Evolutionary conservation across 495 filamentous ascomycete species (phyloP).

Genomic region (Copromyces sp.): DNA sequence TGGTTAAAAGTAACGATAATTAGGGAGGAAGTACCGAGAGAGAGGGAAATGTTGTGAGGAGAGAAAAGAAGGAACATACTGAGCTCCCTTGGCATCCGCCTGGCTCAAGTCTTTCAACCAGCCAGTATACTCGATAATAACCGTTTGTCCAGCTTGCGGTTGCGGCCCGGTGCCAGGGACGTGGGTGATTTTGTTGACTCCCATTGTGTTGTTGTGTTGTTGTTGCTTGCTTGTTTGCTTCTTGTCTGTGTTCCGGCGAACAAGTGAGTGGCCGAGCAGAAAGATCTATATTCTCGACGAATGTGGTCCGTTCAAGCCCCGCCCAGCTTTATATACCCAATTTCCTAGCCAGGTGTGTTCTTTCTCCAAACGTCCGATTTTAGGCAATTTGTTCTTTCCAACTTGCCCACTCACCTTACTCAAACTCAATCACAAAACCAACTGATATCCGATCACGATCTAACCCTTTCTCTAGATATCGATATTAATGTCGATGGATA

Average conservation of each 20-base stretch:
- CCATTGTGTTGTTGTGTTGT: conserved; percentile 27
- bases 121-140: conserved; percentile 77
- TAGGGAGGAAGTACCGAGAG: not conserved
- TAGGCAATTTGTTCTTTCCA: not conserved
- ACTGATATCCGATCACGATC: not conserved
- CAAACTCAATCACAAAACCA: not conserved
- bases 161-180: conserved; percentile 36
- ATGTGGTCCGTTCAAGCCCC: not conserved
- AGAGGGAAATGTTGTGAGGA: not conserved
- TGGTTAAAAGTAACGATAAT: not conserved
- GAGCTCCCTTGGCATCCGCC: conserved; percentile 36
- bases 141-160: conserved; percentile 52
- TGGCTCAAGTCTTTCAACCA: conserved; percentile 58
- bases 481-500: not conserved
- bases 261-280: not conserved
- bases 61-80: conserved; percentile 25
- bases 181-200: conserved; percentile 36
- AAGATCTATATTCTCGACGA: not conserved
- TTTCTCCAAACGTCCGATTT: not conserved
- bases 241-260: not conserved
- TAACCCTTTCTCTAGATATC: not conserved
- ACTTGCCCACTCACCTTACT: not conserved
- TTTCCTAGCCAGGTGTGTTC: not conserved
- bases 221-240: not conserved
- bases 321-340: not conserved